A percentile compares a stretch with the other conserved stretches of the same genome.
Evolutionary conservation across 306 rosid genomes (phyloP).

Genomic region (Pyrus bretschneideri): DNA sequence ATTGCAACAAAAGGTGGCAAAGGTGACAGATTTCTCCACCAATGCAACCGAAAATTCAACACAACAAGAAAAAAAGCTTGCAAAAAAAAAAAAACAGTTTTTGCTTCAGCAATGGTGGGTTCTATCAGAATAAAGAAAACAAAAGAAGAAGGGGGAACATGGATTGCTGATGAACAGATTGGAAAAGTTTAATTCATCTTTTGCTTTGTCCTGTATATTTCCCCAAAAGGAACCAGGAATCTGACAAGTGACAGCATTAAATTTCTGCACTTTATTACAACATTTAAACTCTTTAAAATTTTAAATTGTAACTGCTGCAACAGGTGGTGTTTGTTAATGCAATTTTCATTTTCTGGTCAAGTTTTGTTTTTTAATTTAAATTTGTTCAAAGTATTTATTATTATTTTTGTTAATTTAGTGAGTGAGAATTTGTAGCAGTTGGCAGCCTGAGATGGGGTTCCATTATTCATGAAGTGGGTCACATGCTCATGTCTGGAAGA

Average conservation of each 20-base stretch:
- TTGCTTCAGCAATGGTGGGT: constrained; percentile 35
- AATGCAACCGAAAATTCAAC: constrained; percentile 16
- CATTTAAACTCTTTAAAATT: neutral
- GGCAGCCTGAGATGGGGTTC: constrained; percentile 23
- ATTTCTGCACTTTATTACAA: constrained; percentile 19
- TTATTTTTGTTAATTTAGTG: neutral
- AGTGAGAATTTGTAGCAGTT: constrained; percentile 5
- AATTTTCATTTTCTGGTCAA: neutral
- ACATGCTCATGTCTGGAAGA: constrained; percentile 28
- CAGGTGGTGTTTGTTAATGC: neutral
- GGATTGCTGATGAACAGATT: constrained; percentile 58
- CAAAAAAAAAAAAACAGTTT: neutral
- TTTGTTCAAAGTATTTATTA: neutral
- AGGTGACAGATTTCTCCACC: constrained; percentile 11
- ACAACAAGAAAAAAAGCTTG: neutral
- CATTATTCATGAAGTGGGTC: constrained; percentile 32
- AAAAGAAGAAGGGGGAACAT: constrained; percentile 28
- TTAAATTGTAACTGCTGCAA: constrained; percentile 19
- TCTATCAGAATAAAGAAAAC: constrained; percentile 21
- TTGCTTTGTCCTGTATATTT: constrained; percentile 25
- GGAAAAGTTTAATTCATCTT: constrained; percentile 39
- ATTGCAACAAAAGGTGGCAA: neutral
- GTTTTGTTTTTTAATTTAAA: neutral
- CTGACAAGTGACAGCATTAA: constrained; percentile 33
- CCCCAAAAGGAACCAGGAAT: constrained; percentile 30